A percentile compares a stretch with the other conserved stretches of the same genome.
These are phyloP conservation scores for Artemisia argyi DNA, from an alignment of 129 eudicot species.

Conservation along the genomic window DNA sequence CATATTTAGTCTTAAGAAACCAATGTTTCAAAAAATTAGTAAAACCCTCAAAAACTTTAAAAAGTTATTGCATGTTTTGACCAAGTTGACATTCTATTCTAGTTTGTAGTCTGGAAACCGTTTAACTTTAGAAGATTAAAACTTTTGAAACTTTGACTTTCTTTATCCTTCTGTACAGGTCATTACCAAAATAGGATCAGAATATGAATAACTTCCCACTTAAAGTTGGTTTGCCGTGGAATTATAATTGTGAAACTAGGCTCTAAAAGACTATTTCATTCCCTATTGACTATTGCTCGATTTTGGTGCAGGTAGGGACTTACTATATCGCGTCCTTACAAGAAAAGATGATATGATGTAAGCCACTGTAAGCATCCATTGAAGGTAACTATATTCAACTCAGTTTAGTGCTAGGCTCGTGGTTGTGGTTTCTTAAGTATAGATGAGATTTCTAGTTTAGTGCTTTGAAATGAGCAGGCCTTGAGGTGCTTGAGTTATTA, in stretches of 20 bases:
- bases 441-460: constrained; percentile 10
- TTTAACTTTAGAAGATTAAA: no score
- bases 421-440: constrained; percentile 4
- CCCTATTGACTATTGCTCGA: neutral
- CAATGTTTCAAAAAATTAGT: no score
- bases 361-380: no score
- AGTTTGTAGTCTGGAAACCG: no score
- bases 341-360: no score
- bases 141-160: no score
- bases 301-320: constrained; percentile 12
- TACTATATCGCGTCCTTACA: neutral
- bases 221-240: neutral
- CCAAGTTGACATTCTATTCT: no score
- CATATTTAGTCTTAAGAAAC: neutral
- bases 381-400: constrained; percentile 8
- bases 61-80: no score
- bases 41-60: no score
- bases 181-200: no score
- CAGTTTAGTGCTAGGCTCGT: no score
- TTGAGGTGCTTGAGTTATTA: constrained; percentile 13
- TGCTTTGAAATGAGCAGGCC: constrained; percentile 17
- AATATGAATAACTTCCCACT: neutral
- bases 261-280: neutral
- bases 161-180: no score
- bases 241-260: neutral